phyloP scores from a whole-genome alignment of 179 eudicot genomes.

The Gypsophila paniculata region DNA sequence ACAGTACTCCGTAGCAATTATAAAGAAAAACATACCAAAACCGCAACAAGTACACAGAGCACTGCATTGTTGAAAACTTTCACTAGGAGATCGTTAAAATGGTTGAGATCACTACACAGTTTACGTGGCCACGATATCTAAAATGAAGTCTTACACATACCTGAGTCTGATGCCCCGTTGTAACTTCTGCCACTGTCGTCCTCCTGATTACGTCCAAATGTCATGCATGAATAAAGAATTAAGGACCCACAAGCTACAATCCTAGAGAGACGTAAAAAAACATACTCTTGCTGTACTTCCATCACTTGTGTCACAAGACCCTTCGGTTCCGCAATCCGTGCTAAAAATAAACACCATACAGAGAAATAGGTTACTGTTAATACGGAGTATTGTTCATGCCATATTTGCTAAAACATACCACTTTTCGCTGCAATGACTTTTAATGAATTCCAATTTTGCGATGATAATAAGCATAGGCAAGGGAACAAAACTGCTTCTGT shows the following conservation, averaged over 20 bases:
- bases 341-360: slow-evolving; percentile 16
- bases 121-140: neutral
- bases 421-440: too few species aligned
- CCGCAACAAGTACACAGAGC: neutral
- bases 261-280: neutral
- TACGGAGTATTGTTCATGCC: too few species aligned
- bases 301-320: slow-evolving; percentile 78
- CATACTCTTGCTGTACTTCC: slow-evolving; percentile 55
- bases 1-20: neutral
- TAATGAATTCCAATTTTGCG: too few species aligned
- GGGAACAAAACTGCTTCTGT: too few species aligned
- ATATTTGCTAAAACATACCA: too few species aligned
- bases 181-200: slow-evolving; percentile 32
- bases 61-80: neutral
- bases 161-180: slow-evolving; percentile 35
- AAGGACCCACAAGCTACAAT: neutral
- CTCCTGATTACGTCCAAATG: slow-evolving; percentile 26
- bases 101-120: slow-evolving; percentile 5
- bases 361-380: neutral
- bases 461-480: too few species aligned
- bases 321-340: slow-evolving; percentile 73
- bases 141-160: slow-evolving; percentile 18
- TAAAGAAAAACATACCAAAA: neutral
- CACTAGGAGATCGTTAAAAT: neutral
- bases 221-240: neutral